Evolutionary conservation across 164 flowering plant genomes (phyloP), one percentile per base, ranked within the genome.

Genomic region (Macadamia tetraphylla): DNA sequence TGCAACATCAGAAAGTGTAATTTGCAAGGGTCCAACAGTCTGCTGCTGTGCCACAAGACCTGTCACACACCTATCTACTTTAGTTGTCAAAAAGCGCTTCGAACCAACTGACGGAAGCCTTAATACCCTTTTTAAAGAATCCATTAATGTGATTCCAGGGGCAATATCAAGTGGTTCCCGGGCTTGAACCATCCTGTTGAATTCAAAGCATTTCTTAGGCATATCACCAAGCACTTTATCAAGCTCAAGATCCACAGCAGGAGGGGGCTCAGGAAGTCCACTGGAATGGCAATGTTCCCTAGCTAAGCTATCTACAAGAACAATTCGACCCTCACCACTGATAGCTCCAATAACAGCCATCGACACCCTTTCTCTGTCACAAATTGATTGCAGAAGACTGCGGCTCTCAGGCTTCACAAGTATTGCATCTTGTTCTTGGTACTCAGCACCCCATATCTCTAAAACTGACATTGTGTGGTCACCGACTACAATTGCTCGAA

Each of bases 1-100:
- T 23, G 95, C 98, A 80, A 91, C 96, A 86, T 94, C 92, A 75
- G 97, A 68, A 77, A 94, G 96, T n/a, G 98, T 76, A 66, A 93
- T 78, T 67, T 94, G 96, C 82, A 94, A 77, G 1, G 94, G 92
- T 18, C 97, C 98, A 46, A 94, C 98, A 59, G 97, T 91, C 74
- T 91, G 97, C 79, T 94, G 97, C 74, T 94, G 97, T 29, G 96
- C 98, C 65, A 94, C 96, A 70, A 94, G 98, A 62, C 98, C 98
- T 58, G 97, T 91, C 29, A 94, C 98, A 81, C 97, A 94, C 74
- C 97, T 81, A 77, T 94, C 98, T 62, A 90, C 98, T 76, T 94
- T 94, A 11, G 96, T 86, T 35, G 97, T 91, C 78, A 91, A 77
- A 70, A 88, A 94, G 51, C 98, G 90, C 66, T 94, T 94, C 1